Evolutionary conservation across 2,329 filamentous ascomycete genomes (phyloP).

Genomic region (Paecilomyces fulvus): DNA sequence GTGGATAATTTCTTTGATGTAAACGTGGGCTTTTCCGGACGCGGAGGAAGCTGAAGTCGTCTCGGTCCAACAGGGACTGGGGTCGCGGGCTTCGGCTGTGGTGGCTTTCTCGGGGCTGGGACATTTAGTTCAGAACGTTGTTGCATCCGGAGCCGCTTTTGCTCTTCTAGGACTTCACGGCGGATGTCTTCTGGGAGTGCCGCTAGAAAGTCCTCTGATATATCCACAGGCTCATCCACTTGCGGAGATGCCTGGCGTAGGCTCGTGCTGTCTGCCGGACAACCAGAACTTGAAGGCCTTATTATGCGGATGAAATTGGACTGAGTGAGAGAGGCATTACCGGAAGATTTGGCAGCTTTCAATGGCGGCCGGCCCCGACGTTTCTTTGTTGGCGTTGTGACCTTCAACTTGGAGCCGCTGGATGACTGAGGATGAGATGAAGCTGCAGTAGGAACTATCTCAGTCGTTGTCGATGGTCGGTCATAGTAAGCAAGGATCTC

Average conservation of each 20-base stretch:
- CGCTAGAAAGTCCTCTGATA: constrained; percentile 67
- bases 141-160: constrained; percentile 53
- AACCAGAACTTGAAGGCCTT: constrained; percentile 12
- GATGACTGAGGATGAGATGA: constrained; percentile 39
- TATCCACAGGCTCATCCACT: constrained; percentile 21
- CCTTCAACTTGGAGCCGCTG: constrained; percentile 28
- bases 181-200: constrained; percentile 76
- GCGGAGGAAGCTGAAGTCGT: constrained; percentile 37
- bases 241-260: constrained; percentile 19
- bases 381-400: constrained; percentile 60
- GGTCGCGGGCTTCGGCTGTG: constrained; percentile 11
- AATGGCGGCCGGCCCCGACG: constrained; percentile 41
- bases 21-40: constrained; percentile 50
- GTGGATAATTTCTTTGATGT: constrained; percentile 49
- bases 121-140: constrained; percentile 46
- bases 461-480: constrained; percentile 17
- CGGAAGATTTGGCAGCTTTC: constrained; percentile 44
- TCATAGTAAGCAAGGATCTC: constrained; percentile 71
- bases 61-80: constrained; percentile 14
- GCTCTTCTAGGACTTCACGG: constrained; percentile 67
- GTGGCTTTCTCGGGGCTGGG: constrained; percentile 16
- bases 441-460: constrained; percentile 29
- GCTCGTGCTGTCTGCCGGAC: constrained; percentile 7
- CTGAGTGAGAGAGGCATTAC: constrained; percentile 57
- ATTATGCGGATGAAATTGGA: constrained; percentile 57